Conservation (phyloP, 2,329 filamentous ascomycete genomes). For the Alternaria longipes region DNA sequence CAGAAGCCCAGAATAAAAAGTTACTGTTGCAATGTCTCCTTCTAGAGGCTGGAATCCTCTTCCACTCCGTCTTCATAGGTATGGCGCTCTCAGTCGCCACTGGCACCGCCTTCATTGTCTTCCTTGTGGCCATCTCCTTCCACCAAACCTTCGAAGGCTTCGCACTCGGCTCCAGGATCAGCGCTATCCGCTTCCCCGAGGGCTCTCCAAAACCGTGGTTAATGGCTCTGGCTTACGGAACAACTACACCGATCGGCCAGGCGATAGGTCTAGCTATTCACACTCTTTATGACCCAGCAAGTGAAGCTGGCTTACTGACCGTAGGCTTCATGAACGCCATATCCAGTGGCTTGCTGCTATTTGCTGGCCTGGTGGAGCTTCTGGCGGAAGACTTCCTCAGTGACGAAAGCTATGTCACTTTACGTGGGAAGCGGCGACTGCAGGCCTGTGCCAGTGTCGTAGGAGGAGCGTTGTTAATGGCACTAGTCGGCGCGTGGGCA, state of each 20-base stretch:
- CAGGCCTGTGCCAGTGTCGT: constrained; percentile 71
- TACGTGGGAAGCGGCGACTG: constrained; percentile 66
- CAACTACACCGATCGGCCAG: constrained; percentile 63
- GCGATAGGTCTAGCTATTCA: constrained; percentile 61
- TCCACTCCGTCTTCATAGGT: constrained; percentile 80
- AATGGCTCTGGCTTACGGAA: constrained; percentile 70
- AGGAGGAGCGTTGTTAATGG: constrained; percentile 69
- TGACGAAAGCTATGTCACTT: constrained; percentile 68
- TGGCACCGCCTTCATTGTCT: constrained; percentile 69
- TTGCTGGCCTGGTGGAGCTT: constrained; percentile 61
- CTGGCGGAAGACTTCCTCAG: constrained; percentile 65
- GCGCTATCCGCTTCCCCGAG: constrained; percentile 73
- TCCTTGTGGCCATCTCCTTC: constrained; percentile 75
- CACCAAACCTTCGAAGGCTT: constrained; percentile 77
- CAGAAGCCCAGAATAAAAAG: constrained; percentile 63
- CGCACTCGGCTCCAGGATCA: constrained; percentile 75
- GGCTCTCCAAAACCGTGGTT: constrained; percentile 78
- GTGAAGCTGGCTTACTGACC: constrained; percentile 58
- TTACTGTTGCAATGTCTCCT: constrained; percentile 77
- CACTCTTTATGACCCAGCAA: constrained; percentile 60
- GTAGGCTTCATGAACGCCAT: constrained; percentile 63
- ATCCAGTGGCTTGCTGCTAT: constrained; percentile 58
- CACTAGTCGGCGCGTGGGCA: constrained; percentile 73
- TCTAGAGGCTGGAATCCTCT: constrained; percentile 79
- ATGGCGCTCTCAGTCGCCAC: constrained; percentile 76